These are phyloP conservation scores for Dillenia turbinata DNA, from an alignment of 164 flowering plant genomes.

Conservation along the genomic window DNA sequence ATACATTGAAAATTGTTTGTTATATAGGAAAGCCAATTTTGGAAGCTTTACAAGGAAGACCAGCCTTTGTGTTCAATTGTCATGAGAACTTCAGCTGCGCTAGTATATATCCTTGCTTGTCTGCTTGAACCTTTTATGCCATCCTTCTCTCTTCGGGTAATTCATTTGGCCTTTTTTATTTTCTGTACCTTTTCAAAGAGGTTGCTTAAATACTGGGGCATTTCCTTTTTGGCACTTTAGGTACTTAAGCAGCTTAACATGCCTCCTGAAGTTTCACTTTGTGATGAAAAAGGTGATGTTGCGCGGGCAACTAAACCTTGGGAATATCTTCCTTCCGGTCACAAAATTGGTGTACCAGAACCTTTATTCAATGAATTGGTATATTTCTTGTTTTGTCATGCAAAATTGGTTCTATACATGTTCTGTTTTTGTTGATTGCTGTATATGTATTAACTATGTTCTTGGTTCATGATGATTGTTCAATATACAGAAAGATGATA, in stretches of 20 bases:
- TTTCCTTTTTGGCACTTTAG: constrained; percentile 21
- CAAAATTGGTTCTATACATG: too few relatives aligned
- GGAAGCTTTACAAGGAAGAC: constrained; percentile 93
- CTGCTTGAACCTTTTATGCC: constrained; percentile 94
- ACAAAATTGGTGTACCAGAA: constrained; percentile 72
- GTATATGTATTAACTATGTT: too few relatives aligned
- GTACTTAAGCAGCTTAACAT: constrained; percentile 87
- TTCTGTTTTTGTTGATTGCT: too few relatives aligned
- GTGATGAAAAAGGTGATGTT: constrained; percentile 60
- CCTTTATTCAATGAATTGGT: constrained; percentile 90
- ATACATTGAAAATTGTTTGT: not conserved
- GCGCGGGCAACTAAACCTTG: constrained; percentile 66
- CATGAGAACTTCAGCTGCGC: constrained; percentile 77
- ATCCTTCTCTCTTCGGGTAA: constrained; percentile 81
- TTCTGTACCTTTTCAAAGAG: too few relatives aligned
- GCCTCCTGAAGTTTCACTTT: constrained; percentile 52
- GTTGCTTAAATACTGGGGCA: too few relatives aligned
- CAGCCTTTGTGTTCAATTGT: constrained; percentile 63
- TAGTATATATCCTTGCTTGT: constrained; percentile 82
- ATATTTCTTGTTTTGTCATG: constrained; percentile 8
- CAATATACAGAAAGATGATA: constrained; percentile 65
- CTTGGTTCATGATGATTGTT: not conserved
- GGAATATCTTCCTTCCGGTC: constrained; percentile 73
- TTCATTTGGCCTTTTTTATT: too few relatives aligned
- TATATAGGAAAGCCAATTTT: constrained; percentile 78